Conservation (phyloP, 2,329 filamentous ascomycete genomes). For the Ceratocystis lukuohia region DNA sequence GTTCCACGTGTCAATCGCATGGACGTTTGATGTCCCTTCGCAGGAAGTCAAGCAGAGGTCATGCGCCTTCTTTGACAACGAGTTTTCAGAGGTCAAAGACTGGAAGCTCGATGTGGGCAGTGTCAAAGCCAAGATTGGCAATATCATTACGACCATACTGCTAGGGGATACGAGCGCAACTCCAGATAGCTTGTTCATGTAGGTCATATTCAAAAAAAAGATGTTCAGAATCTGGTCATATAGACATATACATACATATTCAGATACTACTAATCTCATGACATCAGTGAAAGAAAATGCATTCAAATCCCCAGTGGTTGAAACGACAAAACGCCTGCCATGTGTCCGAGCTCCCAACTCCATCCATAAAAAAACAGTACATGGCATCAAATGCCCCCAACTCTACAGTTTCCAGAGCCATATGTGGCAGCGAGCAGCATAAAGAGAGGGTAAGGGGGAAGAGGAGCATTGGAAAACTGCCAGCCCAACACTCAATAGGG, state of each 20-base stretch:
- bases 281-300: slow-evolving; percentile 5
- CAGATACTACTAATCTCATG: not conserved
- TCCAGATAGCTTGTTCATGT: not conserved
- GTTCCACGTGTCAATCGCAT: slow-evolving; percentile 85
- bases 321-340: slow-evolving; percentile 10
- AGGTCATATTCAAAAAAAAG: not conserved
- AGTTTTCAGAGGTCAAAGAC: slow-evolving; percentile 25
- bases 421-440: not conserved
- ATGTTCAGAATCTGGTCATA: not conserved
- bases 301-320: not conserved
- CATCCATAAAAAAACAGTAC: not conserved
- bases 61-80: slow-evolving; percentile 24
- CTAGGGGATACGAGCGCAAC: slow-evolving; percentile 23
- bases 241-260: not conserved
- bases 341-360: not conserved
- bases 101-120: slow-evolving; percentile 43
- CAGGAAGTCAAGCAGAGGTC: slow-evolving; percentile 26
- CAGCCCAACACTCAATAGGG: not conserved
- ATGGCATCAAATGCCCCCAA: not conserved
- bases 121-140: slow-evolving; percentile 65
- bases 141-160: slow-evolving; percentile 43
- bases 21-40: slow-evolving; percentile 48
- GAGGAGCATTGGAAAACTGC: not conserved
- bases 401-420: not conserved
- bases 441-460: not conserved